Percentiles rank a stretch among this genome's conserved stretches.
Conservation (phyloP, 2,329 filamentous ascomycete species). For the Metarhizium humberi region DNA sequence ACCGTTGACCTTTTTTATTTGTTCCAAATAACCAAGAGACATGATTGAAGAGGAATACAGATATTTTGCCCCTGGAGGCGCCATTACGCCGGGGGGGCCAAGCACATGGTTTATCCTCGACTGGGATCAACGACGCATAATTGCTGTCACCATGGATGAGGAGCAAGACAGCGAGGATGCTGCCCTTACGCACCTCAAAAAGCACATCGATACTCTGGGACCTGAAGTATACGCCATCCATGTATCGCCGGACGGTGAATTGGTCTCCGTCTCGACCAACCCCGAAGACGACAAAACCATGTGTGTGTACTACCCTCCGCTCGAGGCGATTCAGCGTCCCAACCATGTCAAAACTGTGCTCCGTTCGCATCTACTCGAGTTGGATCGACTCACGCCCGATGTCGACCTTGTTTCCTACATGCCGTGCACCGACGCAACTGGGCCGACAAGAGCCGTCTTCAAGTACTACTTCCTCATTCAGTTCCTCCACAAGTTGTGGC, state of each 20-base stretch:
- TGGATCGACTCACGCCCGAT: slow-evolving; percentile 17
- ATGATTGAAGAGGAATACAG: slow-evolving; percentile 3
- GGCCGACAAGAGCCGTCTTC: slow-evolving; percentile 16
- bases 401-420: slow-evolving; percentile 17
- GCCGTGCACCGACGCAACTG: slow-evolving; percentile 5
- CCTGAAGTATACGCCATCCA: slow-evolving; percentile 14
- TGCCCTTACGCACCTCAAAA: slow-evolving; percentile 13
- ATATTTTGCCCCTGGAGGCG: slow-evolving; percentile 2
- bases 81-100: slow-evolving; percentile 8
- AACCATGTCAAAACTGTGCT: slow-evolving; percentile 3
- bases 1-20: neutral
- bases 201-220: slow-evolving; percentile 10
- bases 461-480: slow-evolving; percentile 23
- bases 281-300: slow-evolving; percentile 18
- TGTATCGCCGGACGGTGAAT: slow-evolving; percentile 10
- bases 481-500: slow-evolving; percentile 15
- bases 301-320: slow-evolving; percentile 16
- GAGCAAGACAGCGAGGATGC: slow-evolving; percentile 12
- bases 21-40: neutral
- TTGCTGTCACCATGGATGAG: slow-evolving; percentile 16
- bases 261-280: slow-evolving; percentile 11
- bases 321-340: slow-evolving; percentile 10
- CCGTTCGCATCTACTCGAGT: slow-evolving; percentile 17
- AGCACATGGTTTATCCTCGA: slow-evolving; percentile 15
- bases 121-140: slow-evolving; percentile 14